phyloP scores from a whole-genome alignment of 208 protist species.

The Acanthamoeba triangularis region DNA sequence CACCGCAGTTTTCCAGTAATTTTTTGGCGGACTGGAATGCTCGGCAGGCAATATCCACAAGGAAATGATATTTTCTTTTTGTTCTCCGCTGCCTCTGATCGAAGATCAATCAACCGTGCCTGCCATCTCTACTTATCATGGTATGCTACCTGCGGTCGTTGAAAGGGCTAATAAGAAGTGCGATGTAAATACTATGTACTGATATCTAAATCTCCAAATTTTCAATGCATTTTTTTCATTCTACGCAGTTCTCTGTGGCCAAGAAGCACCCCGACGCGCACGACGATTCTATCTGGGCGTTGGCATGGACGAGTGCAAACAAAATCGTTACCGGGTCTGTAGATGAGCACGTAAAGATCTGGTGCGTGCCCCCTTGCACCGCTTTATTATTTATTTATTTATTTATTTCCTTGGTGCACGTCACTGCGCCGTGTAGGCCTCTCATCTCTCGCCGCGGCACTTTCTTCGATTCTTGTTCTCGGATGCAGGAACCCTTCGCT shows the following conservation, averaged over 20 bases:
- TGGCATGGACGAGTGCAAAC: slow-evolving; percentile 26
- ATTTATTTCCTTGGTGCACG: neutral
- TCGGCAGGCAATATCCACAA: too few relatives aligned
- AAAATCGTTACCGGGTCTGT: slow-evolving; percentile 56
- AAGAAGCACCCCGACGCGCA: slow-evolving; percentile 43
- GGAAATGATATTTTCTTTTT: too few relatives aligned
- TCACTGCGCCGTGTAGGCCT: neutral
- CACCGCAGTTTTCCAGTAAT: too few relatives aligned
- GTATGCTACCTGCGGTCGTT: too few relatives aligned
- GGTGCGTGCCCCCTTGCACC: neutral
- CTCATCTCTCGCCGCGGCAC: neutral
- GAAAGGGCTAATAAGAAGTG: too few relatives aligned
- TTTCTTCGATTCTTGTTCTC: too few relatives aligned
- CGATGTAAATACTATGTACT: too few relatives aligned
- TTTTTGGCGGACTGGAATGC: too few relatives aligned
- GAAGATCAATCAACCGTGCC: too few relatives aligned
- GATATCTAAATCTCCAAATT: neutral
- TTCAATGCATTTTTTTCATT: neutral
- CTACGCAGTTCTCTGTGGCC: slow-evolving; percentile 12
- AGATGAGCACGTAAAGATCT: slow-evolving; percentile 61
- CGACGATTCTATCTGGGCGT: slow-evolving; percentile 34
- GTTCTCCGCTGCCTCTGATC: too few relatives aligned
- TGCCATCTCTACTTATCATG: too few relatives aligned
- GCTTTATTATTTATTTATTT: neutral
- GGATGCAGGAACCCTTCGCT: neutral